Evolutionary conservation across 495 filamentous ascomycete species (phyloP).

Genomic region (Lichenothelia convexa): DNA sequence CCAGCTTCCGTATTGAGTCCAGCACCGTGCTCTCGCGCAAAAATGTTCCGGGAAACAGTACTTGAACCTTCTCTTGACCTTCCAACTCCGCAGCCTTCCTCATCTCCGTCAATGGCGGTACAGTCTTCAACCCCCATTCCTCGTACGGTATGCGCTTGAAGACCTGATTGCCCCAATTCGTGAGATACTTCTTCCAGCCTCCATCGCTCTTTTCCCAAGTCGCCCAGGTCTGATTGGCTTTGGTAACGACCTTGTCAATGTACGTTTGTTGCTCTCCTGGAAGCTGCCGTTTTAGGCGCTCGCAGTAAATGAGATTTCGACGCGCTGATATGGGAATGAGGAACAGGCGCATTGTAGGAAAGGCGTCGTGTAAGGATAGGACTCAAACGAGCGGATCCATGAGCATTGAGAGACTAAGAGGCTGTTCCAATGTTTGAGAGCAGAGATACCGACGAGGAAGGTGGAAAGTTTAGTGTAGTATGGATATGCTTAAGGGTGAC

Average conservation of each 20-base stretch:
- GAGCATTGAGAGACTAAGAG: too few relatives aligned
- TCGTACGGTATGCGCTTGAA: constrained; percentile 81
- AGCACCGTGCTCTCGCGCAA: constrained; percentile 42
- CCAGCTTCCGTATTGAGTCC: constrained; percentile 42
- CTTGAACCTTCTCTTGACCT: constrained; percentile 49
- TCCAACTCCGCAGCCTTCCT: constrained; percentile 35
- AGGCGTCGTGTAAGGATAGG: too few relatives aligned
- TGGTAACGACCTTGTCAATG: constrained; percentile 44
- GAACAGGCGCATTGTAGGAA: constrained; percentile 66
- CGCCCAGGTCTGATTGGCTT: constrained; percentile 59
- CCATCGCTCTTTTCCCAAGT: constrained; percentile 64
- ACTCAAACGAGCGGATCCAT: too few relatives aligned
- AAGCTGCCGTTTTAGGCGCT: constrained; percentile 38
- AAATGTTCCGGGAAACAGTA: constrained; percentile 57
- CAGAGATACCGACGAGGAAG: too few relatives aligned
- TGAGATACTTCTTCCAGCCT: constrained; percentile 79
- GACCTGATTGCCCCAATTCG: constrained; percentile 67
- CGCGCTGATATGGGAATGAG: constrained; percentile 85
- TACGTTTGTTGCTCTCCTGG: constrained; percentile 30
- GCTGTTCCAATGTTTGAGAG: too few relatives aligned
- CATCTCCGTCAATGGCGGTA: constrained; percentile 62
- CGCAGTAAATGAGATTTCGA: constrained; percentile 84
- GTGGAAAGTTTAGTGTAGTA: too few relatives aligned
- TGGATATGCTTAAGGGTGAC: too few relatives aligned
- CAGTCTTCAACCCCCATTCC: constrained; percentile 94